Base-by-base conservation (phyloP, 768 basidiomycete genomes). In the Pleurotus citrinopileatus region DNA sequence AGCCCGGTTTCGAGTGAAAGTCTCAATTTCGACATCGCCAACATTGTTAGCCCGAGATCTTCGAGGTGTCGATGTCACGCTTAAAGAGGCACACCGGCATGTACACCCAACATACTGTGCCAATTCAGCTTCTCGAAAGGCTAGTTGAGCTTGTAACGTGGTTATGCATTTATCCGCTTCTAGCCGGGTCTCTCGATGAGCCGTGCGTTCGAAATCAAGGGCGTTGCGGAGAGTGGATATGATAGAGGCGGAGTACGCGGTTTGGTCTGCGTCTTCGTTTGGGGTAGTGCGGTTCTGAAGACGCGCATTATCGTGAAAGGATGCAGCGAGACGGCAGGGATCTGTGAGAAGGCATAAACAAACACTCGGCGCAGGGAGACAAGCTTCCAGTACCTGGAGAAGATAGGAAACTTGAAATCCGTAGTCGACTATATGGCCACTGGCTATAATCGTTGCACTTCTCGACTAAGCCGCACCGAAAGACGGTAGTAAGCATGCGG, bases 81-180 rank as follows among this genome's bases (percentile, higher is more conserved):
- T n/a, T n/a, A n/a, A n/a, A n/a, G n/a, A n/a, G n/a, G n/a, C n/a
- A n/a, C n/a, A n/a, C 1, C 28, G 28, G 15, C 8, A 26, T 9
- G 43, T 48, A 37, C 57, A 55, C 27, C 58, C 55, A 13, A 71
- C 55, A 53, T 64, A 69, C 2, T 60, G 60, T 58, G 80, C 80
- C 4, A 86, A 68, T 58, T 84, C 80, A 0, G 75, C 75, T 42
- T 86, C 84, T n/a, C 82, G 71, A 4, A 77, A 74, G 0, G 82
- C 79, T 3, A 87, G 63, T 62, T 77, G 76, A 0, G 83, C 82
- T 54, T 79, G 73, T 2, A 87, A 70, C 15, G 68, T 65, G 3
- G 72, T 63, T 20, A 81, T 72, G 44, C 74, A 72, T 0, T 65
- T 60, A 44, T 78, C 76, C 0, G 74, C 70, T 2, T 70, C 66